phyloP scores from a whole-genome alignment of 495 filamentous ascomycete genomes.

The Pseudomonodictys pantanalensis region DNA sequence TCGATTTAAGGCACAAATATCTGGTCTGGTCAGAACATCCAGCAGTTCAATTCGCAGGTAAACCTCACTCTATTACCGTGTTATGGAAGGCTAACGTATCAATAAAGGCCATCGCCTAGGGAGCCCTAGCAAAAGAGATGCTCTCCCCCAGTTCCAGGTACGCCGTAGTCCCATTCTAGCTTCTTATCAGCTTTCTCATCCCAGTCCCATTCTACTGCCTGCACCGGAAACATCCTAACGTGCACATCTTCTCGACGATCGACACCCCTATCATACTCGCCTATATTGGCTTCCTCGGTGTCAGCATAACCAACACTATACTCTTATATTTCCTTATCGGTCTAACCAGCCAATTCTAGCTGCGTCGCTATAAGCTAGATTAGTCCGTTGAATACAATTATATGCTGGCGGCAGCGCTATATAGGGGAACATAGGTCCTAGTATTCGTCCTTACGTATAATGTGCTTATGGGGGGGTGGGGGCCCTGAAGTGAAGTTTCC shows the following conservation, averaged over 20 bases:
- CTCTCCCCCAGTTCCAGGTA: constrained; percentile 41
- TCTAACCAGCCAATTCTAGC: neutral
- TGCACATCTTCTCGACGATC: neutral
- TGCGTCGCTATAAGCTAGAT: neutral
- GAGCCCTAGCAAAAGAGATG: constrained; percentile 43
- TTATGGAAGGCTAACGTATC: neutral
- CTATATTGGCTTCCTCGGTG: neutral
- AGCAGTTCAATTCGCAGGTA: constrained; percentile 42
- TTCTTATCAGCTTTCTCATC: constrained; percentile 42
- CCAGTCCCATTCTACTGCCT: constrained; percentile 39
- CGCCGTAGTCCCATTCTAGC: constrained; percentile 42
- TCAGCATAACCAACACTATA: neutral
- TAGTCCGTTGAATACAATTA: neutral
- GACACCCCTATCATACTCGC: neutral
- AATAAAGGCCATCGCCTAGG: constrained; percentile 43
- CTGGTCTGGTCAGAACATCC: constrained; percentile 50
- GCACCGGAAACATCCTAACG: neutral
- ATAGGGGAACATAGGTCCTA: neutral
- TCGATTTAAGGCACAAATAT: constrained; percentile 45
- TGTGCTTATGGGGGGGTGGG: neutral
- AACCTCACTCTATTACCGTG: neutral
- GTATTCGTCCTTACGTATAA: neutral
- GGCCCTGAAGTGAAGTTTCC: neutral
- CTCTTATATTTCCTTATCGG: neutral
- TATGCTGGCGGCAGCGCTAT: neutral